phyloP scores from a whole-genome alignment of 164 flowering plant genomes.

The Protea cynaroides region DNA sequence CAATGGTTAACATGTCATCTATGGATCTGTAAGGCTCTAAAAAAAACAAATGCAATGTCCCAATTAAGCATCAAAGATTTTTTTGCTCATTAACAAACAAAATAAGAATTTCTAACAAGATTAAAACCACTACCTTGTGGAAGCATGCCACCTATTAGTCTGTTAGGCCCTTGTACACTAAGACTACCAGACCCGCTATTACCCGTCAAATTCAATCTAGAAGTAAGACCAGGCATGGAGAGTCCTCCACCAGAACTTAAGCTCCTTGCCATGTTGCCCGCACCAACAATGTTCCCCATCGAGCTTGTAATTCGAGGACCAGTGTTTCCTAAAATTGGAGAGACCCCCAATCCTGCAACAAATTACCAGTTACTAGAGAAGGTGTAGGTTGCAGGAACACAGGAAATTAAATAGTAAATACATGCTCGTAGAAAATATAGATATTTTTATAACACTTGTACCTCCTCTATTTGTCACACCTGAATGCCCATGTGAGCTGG shows the following conservation, averaged over 20 bases:
- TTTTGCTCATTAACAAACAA: neutral
- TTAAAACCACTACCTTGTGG: slow-evolving; percentile 30
- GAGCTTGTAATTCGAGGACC: slow-evolving; percentile 27
- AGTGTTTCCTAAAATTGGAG: slow-evolving; percentile 31
- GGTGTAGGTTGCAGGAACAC: slow-evolving; percentile 14
- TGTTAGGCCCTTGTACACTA: slow-evolving; percentile 29
- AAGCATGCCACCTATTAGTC: slow-evolving; percentile 33
- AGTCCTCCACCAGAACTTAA: slow-evolving; percentile 35
- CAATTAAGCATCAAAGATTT: too few relatives aligned
- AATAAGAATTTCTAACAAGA: neutral
- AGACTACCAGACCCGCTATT: slow-evolving; percentile 27
- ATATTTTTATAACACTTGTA: slow-evolving; percentile 14
- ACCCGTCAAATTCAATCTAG: slow-evolving; percentile 28
- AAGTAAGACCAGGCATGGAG: slow-evolving; percentile 30
- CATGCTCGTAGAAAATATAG: slow-evolving; percentile 10
- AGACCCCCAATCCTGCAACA: slow-evolving; percentile 26
- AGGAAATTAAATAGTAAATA: slow-evolving; percentile 19
- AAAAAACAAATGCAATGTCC: too few relatives aligned
- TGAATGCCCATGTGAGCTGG: slow-evolving; percentile 28
- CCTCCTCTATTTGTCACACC: slow-evolving; percentile 34
- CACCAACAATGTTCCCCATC: slow-evolving; percentile 29
- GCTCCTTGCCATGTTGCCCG: slow-evolving; percentile 23
- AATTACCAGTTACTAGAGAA: slow-evolving; percentile 13
- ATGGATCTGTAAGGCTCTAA: too few relatives aligned
- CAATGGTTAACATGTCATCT: too few relatives aligned